phyloP scores from a whole-genome alignment of 2,329 filamentous ascomycete genomes.

The Fusarium sublunatum region DNA sequence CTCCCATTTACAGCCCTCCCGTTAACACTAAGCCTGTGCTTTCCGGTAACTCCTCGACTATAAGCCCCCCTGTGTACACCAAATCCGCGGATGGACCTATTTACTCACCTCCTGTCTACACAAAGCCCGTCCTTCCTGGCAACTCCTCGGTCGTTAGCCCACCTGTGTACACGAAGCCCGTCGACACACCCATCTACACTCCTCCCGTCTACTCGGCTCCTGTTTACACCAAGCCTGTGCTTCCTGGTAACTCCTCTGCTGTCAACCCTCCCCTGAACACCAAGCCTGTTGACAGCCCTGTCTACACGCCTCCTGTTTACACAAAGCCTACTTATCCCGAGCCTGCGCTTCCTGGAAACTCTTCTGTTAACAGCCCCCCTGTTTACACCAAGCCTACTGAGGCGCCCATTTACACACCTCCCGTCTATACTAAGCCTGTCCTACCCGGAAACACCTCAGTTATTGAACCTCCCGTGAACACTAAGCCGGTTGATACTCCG shows the following conservation, averaged over 20 bases:
- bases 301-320: conserved; percentile 25
- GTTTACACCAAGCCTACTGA: conserved; percentile 3
- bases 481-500: conserved; percentile 21
- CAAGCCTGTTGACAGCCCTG: conserved; percentile 11
- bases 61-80: conserved; percentile 1
- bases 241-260: conserved; percentile 16
- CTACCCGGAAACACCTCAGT: conserved; percentile 24
- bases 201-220: conserved; percentile 27
- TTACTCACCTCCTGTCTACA: conserved; percentile 25
- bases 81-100: conserved; percentile 3
- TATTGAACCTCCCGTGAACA: conserved; percentile 8
- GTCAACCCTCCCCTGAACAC: conserved; percentile 12
- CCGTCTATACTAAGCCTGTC: conserved; percentile 25
- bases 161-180: conserved; percentile 22
- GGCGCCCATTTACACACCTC: conserved; percentile 11
- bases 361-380: not conserved
- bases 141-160: conserved; percentile 18
- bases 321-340: not conserved
- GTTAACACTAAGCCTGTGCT: conserved; percentile 16
- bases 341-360: conserved; percentile 7
- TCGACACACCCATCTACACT: conserved; percentile 23
- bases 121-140: conserved; percentile 16
- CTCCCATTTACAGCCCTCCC: conserved; percentile 17
- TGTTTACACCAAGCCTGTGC: not conserved
- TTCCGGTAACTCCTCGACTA: conserved; percentile 9